Percentiles rank a stretch among this genome's conserved stretches.
phyloP scores from a whole-genome alignment of 2,329 filamentous ascomycete species.

The Aureobasidium subglaciale region DNA sequence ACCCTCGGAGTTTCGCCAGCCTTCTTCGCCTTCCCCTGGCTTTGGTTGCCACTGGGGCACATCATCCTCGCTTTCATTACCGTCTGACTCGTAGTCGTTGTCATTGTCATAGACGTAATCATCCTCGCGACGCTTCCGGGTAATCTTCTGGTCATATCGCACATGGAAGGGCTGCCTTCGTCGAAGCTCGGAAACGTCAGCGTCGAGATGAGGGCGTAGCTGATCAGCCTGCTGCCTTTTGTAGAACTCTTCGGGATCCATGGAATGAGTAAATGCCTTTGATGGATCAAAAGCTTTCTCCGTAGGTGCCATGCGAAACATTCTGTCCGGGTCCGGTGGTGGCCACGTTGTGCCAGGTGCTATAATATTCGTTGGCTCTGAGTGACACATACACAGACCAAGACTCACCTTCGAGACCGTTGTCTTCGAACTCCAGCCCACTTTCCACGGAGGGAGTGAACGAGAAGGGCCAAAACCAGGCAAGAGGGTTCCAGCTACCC shows the following conservation, averaged over 20 bases:
- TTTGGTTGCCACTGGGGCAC: slow-evolving; percentile 21
- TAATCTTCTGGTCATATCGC: slow-evolving; percentile 28
- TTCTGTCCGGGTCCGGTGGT: slow-evolving; percentile 44
- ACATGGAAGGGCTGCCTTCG: slow-evolving; percentile 37
- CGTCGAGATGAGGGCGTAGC: slow-evolving; percentile 29
- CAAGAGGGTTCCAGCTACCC: slow-evolving; percentile 58
- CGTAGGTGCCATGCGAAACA: slow-evolving; percentile 26
- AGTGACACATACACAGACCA: slow-evolving; percentile 28
- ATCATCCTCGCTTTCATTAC: slow-evolving; percentile 31
- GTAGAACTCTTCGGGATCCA: slow-evolving; percentile 47
- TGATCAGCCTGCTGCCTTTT: slow-evolving; percentile 47
- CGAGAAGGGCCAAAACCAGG: slow-evolving; percentile 65
- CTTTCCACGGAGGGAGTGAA: slow-evolving; percentile 40
- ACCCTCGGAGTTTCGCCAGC: slow-evolving; percentile 69
- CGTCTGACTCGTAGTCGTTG: slow-evolving; percentile 35
- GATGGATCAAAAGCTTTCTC: slow-evolving; percentile 17
- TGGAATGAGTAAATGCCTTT: slow-evolving; percentile 31
- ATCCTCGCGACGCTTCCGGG: slow-evolving; percentile 13
- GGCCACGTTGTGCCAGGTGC: slow-evolving; percentile 38
- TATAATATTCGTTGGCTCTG: slow-evolving; percentile 33
- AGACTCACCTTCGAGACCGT: slow-evolving; percentile 63
- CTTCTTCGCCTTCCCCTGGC: slow-evolving; percentile 43
- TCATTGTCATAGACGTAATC: slow-evolving; percentile 21
- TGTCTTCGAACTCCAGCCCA: slow-evolving; percentile 61
- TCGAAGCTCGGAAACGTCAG: slow-evolving; percentile 28